A percentile compares a stretch with the other conserved stretches of the same genome.
phyloP scores from a whole-genome alignment of 257 asterid genomes.

The Fraxinus quadrangulata region DNA sequence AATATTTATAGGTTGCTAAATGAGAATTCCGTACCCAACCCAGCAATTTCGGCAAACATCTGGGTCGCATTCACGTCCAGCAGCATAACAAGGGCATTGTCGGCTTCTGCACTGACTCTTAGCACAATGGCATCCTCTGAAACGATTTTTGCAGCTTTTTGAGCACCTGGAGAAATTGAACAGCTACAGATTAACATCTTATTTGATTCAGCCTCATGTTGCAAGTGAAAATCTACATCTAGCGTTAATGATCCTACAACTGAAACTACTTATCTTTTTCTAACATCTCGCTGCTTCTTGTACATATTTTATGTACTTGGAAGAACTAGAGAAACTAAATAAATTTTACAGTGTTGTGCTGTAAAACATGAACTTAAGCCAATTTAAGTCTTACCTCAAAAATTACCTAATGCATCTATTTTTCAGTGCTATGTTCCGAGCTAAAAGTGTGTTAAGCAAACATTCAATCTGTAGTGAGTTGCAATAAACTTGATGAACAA shows the following conservation, averaged over 20 bases:
- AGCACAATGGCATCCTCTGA: constrained; percentile 99
- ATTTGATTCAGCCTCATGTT: neutral
- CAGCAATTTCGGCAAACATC: constrained; percentile 99
- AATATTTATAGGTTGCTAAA: neutral
- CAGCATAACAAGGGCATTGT: constrained; percentile 98
- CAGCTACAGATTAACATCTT: neutral
- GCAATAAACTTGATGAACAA: neutral
- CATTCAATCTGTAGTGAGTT: neutral
- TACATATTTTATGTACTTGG: neutral
- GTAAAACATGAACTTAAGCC: neutral
- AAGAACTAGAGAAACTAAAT: constrained; percentile 14
- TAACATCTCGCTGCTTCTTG: neutral
- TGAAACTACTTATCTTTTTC: neutral
- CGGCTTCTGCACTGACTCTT: constrained; percentile 99
- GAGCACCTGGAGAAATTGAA: constrained; percentile 66
- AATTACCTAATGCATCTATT: neutral
- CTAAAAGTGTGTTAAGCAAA: neutral
- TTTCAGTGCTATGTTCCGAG: neutral
- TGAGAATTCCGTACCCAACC: constrained; percentile 66
- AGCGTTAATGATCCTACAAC: neutral
- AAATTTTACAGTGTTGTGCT: neutral
- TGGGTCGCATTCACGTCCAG: constrained; percentile 98
- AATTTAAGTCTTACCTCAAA: neutral
- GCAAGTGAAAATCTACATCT: constrained; percentile 11
- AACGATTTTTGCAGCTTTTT: constrained; percentile 90